phyloP scores from a whole-genome alignment of 768 basidiomycete genomes.

The Tulasnella sp. region DNA sequence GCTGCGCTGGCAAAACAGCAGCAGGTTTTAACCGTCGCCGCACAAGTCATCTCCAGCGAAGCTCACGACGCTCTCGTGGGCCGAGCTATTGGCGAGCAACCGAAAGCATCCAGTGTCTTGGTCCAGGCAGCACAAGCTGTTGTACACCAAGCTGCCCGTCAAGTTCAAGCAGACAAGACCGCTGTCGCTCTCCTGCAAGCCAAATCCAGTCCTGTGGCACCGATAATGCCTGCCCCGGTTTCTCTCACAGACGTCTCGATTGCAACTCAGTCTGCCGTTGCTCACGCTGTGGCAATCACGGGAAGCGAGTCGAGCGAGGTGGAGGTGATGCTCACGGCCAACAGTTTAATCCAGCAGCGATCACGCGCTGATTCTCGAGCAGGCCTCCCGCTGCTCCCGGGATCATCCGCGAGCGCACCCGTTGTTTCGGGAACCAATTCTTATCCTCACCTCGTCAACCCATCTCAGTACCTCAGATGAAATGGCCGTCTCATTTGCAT shows the following conservation, averaged over 20 bases:
- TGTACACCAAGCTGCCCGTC: conserved; percentile 73
- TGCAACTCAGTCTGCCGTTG: conserved; percentile 76
- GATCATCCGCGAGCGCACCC: background rate
- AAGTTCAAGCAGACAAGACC: conserved; percentile 56
- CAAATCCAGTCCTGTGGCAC: conserved; percentile 47
- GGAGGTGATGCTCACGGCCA: conserved; percentile 76
- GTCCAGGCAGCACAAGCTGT: conserved; percentile 81
- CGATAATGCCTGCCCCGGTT: conserved; percentile 41
- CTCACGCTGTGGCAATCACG: conserved; percentile 76
- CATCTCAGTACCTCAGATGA: conserved; percentile 21
- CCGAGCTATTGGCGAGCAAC: conserved; percentile 52
- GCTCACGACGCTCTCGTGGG: conserved; percentile 50
- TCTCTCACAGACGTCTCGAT: conserved; percentile 62
- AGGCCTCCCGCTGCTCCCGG: background rate
- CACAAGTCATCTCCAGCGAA: conserved; percentile 75
- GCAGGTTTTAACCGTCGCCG: conserved; percentile 71
- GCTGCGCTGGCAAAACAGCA: conserved; percentile 75
- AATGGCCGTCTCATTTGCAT: conserved; percentile 1
- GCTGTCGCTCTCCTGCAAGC: conserved; percentile 48
- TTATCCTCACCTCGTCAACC: conserved; percentile 16
- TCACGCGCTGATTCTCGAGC: conserved; percentile 27
- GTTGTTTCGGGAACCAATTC: background rate
- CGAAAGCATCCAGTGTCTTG: conserved; percentile 46
- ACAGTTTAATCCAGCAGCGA: conserved; percentile 52
- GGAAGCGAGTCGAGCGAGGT: conserved; percentile 75